These are phyloP conservation scores for Helichrysum umbraculigerum DNA, from an alignment of 129 eudicot genomes.

Conservation along the genomic window DNA sequence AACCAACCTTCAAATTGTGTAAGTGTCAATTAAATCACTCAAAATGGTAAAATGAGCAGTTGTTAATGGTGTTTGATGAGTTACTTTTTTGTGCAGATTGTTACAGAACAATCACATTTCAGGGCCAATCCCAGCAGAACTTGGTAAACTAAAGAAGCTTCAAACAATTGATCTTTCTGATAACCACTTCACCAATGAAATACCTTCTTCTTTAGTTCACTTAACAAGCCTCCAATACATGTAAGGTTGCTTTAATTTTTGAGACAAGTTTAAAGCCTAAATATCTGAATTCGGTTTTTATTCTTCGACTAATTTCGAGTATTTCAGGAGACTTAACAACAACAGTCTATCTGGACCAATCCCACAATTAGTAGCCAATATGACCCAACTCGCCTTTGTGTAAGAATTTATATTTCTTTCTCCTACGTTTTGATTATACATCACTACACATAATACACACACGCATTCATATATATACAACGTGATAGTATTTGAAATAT, in stretches of 20 bases:
- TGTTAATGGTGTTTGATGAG: slow-evolving; percentile 7
- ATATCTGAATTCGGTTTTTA: slow-evolving; percentile 23
- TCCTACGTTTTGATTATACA: slow-evolving; percentile 16
- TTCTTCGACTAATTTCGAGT: slow-evolving; percentile 1
- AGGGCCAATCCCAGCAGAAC: slow-evolving; percentile 72
- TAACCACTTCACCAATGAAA: slow-evolving; percentile 60
- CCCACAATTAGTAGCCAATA: slow-evolving; percentile 62
- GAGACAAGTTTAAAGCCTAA: not conserved
- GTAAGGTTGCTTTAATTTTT: slow-evolving; percentile 44
- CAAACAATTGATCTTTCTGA: slow-evolving; percentile 90
- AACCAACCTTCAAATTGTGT: slow-evolving; percentile 87
- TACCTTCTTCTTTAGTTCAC: slow-evolving; percentile 65
- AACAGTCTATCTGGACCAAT: slow-evolving; percentile 72
- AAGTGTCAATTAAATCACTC: slow-evolving; percentile 28
- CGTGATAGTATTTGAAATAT: slow-evolving; percentile 3
- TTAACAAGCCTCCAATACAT: slow-evolving; percentile 72
- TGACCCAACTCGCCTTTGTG: slow-evolving; percentile 75
- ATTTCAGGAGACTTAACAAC: slow-evolving; percentile 80
- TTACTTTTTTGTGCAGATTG: slow-evolving; percentile 49
- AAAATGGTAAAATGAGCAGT: slow-evolving; percentile 1
- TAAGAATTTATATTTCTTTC: slow-evolving; percentile 36
- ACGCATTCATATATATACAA: not conserved
- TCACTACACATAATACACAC: slow-evolving; percentile 1
- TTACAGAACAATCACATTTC: slow-evolving; percentile 79
- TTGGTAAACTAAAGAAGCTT: slow-evolving; percentile 70